Conservation (phyloP, 1,284 basidiomycete genomes). For the Cystobasidium sp. region DNA sequence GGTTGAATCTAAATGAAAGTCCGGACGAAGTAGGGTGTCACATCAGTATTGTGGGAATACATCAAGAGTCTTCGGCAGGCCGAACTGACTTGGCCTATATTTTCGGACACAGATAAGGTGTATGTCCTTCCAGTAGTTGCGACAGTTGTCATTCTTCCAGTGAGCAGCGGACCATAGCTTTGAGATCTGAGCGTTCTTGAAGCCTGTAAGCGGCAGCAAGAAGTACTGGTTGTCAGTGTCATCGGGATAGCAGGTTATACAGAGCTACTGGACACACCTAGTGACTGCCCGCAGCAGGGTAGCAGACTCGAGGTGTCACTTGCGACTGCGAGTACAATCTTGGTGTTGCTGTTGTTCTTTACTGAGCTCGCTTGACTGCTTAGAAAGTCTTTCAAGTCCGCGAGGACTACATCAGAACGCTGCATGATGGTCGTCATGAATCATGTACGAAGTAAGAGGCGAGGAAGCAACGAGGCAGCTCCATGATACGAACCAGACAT, state of each 20-base stretch:
- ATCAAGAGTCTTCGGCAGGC: background rate
- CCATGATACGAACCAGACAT: no score
- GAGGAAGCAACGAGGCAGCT: no score
- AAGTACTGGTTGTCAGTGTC: no score
- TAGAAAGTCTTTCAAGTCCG: slow-evolving; percentile 22
- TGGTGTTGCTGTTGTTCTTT: slow-evolving; percentile 1
- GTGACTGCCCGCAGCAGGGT: slow-evolving; percentile 37
- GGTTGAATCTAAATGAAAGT: slow-evolving; percentile 26
- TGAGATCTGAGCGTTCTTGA: slow-evolving; percentile 36
- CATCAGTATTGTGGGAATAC: background rate
- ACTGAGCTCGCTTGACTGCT: background rate
- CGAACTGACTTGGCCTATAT: slow-evolving; percentile 25
- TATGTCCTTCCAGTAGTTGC: slow-evolving; percentile 28
- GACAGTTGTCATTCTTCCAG: slow-evolving; percentile 29
- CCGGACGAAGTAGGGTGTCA: background rate
- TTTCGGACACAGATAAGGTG: slow-evolving; percentile 37
- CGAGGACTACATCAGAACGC: slow-evolving; percentile 29
- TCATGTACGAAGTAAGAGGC: background rate
- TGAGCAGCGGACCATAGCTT: slow-evolving; percentile 39
- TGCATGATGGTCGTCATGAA: background rate
- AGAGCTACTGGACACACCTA: slow-evolving; percentile 9
- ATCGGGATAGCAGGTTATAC: background rate
- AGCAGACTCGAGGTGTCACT: slow-evolving; percentile 22
- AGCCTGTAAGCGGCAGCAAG: slow-evolving; percentile 2
- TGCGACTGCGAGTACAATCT: slow-evolving; percentile 24